Evolutionary conservation across 2,329 filamentous ascomycete genomes (phyloP), one percentile per base, ranked within the genome.

Genomic region (Capronia americana): DNA sequence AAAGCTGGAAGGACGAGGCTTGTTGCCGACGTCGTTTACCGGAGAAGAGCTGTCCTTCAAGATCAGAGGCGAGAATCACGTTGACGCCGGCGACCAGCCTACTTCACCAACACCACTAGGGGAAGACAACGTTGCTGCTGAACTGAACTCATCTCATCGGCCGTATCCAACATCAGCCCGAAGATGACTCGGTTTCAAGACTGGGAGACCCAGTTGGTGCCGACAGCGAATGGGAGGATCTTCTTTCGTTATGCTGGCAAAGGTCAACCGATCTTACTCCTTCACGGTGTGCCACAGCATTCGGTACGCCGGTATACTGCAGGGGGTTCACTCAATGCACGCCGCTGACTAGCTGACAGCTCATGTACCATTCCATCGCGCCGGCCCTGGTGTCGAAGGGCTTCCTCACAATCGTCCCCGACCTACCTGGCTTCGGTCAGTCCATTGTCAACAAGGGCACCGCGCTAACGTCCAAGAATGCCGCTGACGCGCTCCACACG

Each of bases 401-500:
- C 48, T 53, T 53, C 48, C 48, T 53, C 48, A 20, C 48, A 1
- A 53, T 53, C 48, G 48, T 53, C 48, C 48, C 48, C 10, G 48
- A 53, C 20, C 48, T 53, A 3, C 48, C 48, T 26, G 48, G 48
- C 48, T 53, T 53, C 8, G 48, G 48, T 8, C 48, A 53, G n/a
- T 53, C 48, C 48, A 26, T 53, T 26, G 48, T 26, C 48, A 53
- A 53, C 48, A 53, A 53, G 20, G 48, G 48, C 20, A 26, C 48
- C 26, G 7, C 48, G 6, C 48, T 53, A 2, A 53, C 48, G 26
- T 53, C 48, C 23, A 53, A 26, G 23, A 53, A 53, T 28, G 48
- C 48, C 48, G 48, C 48, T 53, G 48, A 53, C 23, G 48, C 48
- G 20, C 48, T 53, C 48, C 26, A 53, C 48, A 53, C 48, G 26